These are phyloP conservation scores for Pestalotiopsis sp. DNA, from an alignment of 2,329 filamentous ascomycete genomes.

Conservation along the genomic window DNA sequence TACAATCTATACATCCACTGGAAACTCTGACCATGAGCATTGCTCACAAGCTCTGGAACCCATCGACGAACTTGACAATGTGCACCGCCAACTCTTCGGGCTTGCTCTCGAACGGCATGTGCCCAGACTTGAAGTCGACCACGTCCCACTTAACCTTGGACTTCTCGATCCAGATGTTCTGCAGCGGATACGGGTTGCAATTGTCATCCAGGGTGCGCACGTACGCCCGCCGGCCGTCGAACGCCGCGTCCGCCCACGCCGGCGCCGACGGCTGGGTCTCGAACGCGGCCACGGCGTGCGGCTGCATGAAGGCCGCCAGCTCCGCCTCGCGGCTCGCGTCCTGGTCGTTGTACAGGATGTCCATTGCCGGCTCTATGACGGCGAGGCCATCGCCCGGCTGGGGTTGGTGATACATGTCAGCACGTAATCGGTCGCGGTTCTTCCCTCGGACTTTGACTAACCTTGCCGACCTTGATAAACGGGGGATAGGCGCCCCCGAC, in stretches of 20 bases:
- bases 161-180: slow-evolving; percentile 27
- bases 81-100: slow-evolving; percentile 21
- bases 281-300: slow-evolving; percentile 22
- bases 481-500: slow-evolving; percentile 22
- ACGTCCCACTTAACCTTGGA: slow-evolving; percentile 28
- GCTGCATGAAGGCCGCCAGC: slow-evolving; percentile 16
- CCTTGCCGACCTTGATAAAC: slow-evolving; percentile 24
- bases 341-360: slow-evolving; percentile 25
- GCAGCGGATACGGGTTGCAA: slow-evolving; percentile 23
- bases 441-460: not conserved
- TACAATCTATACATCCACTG: no score
- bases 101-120: slow-evolving; percentile 30
- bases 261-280: slow-evolving; percentile 21
- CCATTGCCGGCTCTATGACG: slow-evolving; percentile 25
- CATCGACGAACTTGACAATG: slow-evolving; percentile 19
- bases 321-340: slow-evolving; percentile 17
- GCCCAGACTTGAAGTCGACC: slow-evolving; percentile 25
- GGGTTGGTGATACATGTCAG: not conserved
- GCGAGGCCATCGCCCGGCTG: slow-evolving; percentile 19
- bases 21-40: no score
- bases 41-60: slow-evolving; percentile 3
- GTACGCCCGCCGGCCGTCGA: slow-evolving; percentile 22
- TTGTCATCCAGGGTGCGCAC: slow-evolving; percentile 23
- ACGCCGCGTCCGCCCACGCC: slow-evolving; percentile 22
- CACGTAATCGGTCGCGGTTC: not conserved